Evolutionary conservation across 2,329 filamentous ascomycete species (phyloP).

Genomic region (Clonostachys sp.): DNA sequence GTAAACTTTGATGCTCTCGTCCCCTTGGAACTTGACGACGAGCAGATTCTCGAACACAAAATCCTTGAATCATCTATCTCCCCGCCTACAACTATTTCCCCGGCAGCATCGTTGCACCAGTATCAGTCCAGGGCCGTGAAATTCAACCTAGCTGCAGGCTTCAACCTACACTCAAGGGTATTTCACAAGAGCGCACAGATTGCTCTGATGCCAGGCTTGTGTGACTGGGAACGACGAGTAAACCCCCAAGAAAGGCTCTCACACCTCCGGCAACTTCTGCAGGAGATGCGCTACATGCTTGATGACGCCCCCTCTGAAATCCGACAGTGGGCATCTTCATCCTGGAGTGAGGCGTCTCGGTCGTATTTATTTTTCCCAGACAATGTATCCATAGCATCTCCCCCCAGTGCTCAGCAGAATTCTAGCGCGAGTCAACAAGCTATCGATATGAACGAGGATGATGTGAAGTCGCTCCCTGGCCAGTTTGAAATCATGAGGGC

Average conservation of each 20-base stretch:
- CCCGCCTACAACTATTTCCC: neutral
- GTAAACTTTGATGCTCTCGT: slow-evolving; percentile 22
- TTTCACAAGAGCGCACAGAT: slow-evolving; percentile 13
- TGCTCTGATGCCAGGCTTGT: slow-evolving; percentile 6
- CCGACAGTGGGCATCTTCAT: neutral
- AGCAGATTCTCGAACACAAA: slow-evolving; percentile 17
- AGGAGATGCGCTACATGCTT: slow-evolving; percentile 20
- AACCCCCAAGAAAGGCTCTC: neutral
- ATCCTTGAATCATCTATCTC: too few relatives aligned
- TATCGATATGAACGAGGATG: neutral
- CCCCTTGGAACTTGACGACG: slow-evolving; percentile 22
- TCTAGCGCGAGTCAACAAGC: neutral
- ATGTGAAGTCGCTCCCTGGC: neutral
- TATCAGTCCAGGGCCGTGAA: neutral
- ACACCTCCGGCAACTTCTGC: slow-evolving; percentile 13
- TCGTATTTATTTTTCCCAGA: too few relatives aligned
- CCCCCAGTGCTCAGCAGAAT: neutral
- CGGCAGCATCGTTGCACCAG: slow-evolving; percentile 2
- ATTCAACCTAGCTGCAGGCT: slow-evolving; percentile 16
- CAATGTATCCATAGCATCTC: too few relatives aligned
- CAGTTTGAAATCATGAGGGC: slow-evolving; percentile 19
- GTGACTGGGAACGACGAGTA: neutral
- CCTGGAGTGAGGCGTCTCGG: neutral
- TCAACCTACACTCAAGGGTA: slow-evolving; percentile 17
- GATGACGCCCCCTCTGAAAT: slow-evolving; percentile 12